Conservation (phyloP, 2,329 filamentous ascomycete species). For the Leptographium flavum region DNA sequence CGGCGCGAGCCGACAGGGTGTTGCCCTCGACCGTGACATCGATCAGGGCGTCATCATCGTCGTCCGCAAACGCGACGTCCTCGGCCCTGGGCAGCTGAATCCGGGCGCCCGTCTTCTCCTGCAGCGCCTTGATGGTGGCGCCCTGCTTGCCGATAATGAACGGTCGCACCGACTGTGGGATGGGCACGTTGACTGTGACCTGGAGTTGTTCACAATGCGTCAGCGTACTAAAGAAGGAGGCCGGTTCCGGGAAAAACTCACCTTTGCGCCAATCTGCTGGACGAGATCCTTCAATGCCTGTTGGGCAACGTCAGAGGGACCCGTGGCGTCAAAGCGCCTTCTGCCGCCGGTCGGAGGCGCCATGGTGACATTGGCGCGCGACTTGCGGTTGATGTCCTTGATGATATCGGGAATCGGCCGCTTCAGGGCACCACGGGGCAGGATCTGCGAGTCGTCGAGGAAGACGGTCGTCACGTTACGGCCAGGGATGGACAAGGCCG, state of each 20-base stretch:
- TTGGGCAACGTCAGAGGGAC: constrained; percentile 69
- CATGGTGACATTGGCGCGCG: constrained; percentile 73
- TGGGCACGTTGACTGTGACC: constrained; percentile 52
- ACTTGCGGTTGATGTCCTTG: constrained; percentile 84
- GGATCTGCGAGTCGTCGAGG: constrained; percentile 61
- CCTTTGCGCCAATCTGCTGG: constrained; percentile 74
- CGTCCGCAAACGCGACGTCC: constrained; percentile 43
- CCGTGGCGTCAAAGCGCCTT: constrained; percentile 71
- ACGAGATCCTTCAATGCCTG: constrained; percentile 83
- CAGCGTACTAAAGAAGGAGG: background rate
- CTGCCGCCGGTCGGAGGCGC: constrained; percentile 56
- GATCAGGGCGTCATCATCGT: constrained; percentile 70
- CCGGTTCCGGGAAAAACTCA: constrained; percentile 19
- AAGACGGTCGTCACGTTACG: constrained; percentile 65
- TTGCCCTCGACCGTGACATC: constrained; percentile 87
- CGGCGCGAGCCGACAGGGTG: constrained; percentile 71
- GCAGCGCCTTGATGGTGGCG: constrained; percentile 76
- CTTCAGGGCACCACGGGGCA: constrained; percentile 64
- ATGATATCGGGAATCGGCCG: constrained; percentile 74
- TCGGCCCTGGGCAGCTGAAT: constrained; percentile 82
- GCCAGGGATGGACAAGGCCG: constrained; percentile 63
- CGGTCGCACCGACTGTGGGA: constrained; percentile 70
- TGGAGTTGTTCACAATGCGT: constrained; percentile 25
- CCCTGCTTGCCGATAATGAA: constrained; percentile 91
- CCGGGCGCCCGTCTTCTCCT: constrained; percentile 76